Percentiles rank a stretch among this genome's conserved stretches.
phyloP scores from a whole-genome alignment of 805 yeast species.

The Nakazawaea siamensis region DNA sequence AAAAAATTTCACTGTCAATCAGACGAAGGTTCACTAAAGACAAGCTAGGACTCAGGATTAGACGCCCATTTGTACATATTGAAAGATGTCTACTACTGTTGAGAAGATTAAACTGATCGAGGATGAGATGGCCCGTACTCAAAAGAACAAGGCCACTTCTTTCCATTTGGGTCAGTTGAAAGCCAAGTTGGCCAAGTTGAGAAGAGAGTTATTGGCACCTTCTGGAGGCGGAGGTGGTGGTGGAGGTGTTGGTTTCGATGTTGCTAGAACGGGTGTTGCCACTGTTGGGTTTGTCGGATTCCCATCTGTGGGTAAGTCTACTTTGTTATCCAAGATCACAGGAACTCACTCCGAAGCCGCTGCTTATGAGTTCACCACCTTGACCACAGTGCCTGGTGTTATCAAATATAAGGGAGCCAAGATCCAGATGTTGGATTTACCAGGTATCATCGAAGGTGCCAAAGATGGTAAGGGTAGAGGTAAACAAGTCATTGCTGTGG shows the following conservation, averaged over 20 bases:
- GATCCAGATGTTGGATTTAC: slow-evolving; percentile 90
- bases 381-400: slow-evolving; percentile 96
- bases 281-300: slow-evolving; percentile 97
- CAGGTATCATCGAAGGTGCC: slow-evolving; percentile 89
- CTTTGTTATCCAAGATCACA: slow-evolving; percentile 78
- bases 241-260: slow-evolving; percentile 92
- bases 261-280: slow-evolving; percentile 97
- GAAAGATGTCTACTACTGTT: slow-evolving; percentile 55
- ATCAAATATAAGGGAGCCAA: slow-evolving; percentile 95
- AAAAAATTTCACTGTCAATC: too few species aligned
- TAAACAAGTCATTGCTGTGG: slow-evolving; percentile 96
- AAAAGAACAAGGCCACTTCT: slow-evolving; percentile 95
- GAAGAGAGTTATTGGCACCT: slow-evolving; percentile 80
- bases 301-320: slow-evolving; percentile 91
- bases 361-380: slow-evolving; percentile 93
- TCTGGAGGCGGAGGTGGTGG: slow-evolving; percentile 82
- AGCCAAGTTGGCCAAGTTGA: slow-evolving; percentile 91
- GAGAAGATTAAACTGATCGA: slow-evolving; percentile 82
- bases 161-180: slow-evolving; percentile 96
- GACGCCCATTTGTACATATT: too few species aligned
- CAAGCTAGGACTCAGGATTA: too few species aligned
- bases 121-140: slow-evolving; percentile 97
- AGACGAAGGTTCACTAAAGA: too few species aligned
- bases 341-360: slow-evolving; percentile 98
- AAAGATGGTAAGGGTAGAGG: slow-evolving; percentile 91